Conservation (phyloP, 192 early-diverging fungal genomes). For the Podila minutissima region DNA sequence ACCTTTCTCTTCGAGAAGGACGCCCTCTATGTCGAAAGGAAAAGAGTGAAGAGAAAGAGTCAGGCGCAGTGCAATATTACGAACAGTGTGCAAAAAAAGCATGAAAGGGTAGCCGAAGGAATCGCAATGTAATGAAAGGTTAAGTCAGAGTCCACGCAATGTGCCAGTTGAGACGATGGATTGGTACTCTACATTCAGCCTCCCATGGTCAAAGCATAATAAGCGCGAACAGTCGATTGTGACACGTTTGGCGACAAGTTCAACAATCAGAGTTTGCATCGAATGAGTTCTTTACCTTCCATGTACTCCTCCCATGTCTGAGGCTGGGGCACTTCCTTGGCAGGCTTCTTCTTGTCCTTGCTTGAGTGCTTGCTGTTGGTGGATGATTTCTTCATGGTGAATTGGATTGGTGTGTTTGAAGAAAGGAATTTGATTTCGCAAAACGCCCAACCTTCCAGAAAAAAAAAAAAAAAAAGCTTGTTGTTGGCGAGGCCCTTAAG, state of each 20-base stretch:
- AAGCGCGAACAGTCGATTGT: too few relatives aligned
- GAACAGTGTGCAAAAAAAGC: neutral
- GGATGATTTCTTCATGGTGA: constrained; percentile 37
- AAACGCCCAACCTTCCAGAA: neutral
- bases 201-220: too few relatives aligned
- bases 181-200: neutral
- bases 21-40: constrained; percentile 50
- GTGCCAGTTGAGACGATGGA: neutral
- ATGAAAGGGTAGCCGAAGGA: neutral
- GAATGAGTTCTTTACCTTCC: constrained; percentile 52
- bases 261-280: too few relatives aligned
- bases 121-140: too few relatives aligned
- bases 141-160: too few relatives aligned
- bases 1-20: constrained; percentile 64
- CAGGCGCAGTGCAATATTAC: neutral
- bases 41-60: neutral
- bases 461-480: constrained; percentile 7
- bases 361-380: constrained; percentile 13
- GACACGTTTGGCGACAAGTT: too few relatives aligned
- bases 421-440: neutral
- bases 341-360: constrained; percentile 47
- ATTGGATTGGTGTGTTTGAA: neutral
- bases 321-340: constrained; percentile 53
- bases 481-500: too few relatives aligned
- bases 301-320: constrained; percentile 65